Conservation (phyloP, 208 protist species). For the Naegleria lovaniensis region DNA sequence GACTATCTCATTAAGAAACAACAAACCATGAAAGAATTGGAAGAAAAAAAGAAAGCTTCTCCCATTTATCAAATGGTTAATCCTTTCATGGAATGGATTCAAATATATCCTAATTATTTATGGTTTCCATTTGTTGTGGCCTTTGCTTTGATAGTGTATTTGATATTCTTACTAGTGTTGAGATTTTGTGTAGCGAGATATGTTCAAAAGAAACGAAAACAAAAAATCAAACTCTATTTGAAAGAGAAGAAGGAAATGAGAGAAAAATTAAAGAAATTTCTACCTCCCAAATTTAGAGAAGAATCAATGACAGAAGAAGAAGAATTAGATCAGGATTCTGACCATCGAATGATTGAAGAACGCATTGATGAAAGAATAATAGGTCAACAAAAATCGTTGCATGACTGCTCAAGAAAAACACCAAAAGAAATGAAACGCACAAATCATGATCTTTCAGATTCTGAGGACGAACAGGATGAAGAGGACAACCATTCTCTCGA, state of each 20-base stretch:
- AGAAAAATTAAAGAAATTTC: not conserved
- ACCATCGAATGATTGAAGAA: too few relatives aligned
- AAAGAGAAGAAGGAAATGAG: not conserved
- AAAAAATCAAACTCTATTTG: not conserved
- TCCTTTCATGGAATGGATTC: not conserved
- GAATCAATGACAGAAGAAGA: too few relatives aligned
- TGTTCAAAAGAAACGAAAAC: not conserved
- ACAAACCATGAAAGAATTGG: not conserved
- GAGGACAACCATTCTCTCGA: too few relatives aligned
- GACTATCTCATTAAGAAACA: not conserved
- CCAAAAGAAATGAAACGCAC: too few relatives aligned
- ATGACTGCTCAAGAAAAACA: too few relatives aligned
- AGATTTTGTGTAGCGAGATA: not conserved
- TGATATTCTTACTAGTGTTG: not conserved
- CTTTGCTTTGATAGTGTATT: not conserved
- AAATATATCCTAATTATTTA: not conserved
- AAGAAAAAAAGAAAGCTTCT: not conserved
- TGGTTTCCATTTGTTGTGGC: not conserved
- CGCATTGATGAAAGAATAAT: too few relatives aligned
- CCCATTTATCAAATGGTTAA: not conserved
- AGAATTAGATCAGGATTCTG: too few relatives aligned
- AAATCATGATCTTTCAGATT: too few relatives aligned
- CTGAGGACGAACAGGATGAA: too few relatives aligned
- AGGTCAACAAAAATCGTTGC: too few relatives aligned
- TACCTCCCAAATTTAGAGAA: not conserved